Base-by-base conservation (phyloP, 495 filamentous ascomycete species). In the Neurospora hispaniola region DNA sequence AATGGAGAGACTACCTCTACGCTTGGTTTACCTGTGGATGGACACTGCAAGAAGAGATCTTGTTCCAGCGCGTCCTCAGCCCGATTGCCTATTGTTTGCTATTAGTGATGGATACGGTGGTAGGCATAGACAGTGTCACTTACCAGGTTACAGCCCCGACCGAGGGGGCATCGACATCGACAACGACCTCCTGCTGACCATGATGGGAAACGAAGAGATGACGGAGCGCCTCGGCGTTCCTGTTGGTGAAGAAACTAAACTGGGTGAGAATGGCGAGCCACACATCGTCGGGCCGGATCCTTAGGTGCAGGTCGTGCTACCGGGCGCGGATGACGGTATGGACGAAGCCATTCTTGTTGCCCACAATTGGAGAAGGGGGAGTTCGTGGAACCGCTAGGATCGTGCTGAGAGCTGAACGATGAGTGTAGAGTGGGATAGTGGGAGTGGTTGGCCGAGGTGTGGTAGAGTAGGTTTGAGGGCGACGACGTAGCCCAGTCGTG, bases 221-320 rank as follows among this genome's bases (percentile, higher is more conserved):
- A 10, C 84, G 80, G 38, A 88, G 77, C 35, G 82, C 78, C 70
- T 86, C 83, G 4, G 85, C 77, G 75, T 88, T 78, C 9, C 77
- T 81, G 71, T 86, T 85, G 73, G 89, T 77, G 77, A 85, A 88
- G 69, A 84, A 75, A 74, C 78, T 85, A 11, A 90, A 79, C 75
- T 90, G 88, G 5, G 82, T 81, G 4, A 89, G 77, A 73, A 90
- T 88, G 66, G 85, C 80, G 48, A 89, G 81, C 88, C 89, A 90
- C 59, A 90, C 79, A 75, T 90, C 88, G 54, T 90, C 88, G 14
- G 88, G 88, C 16, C 89, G 85, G 70, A 90, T 79, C 12, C 82
- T 79, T 12, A 90, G 83, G 72, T 86, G 81, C 71, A 86, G 85
- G 71, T 91, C 87, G 35, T 84, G 71, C 73, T 81, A 85, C 75